phyloP scores from a whole-genome alignment of 331 rosid species.

The Ulmus americana region DNA sequence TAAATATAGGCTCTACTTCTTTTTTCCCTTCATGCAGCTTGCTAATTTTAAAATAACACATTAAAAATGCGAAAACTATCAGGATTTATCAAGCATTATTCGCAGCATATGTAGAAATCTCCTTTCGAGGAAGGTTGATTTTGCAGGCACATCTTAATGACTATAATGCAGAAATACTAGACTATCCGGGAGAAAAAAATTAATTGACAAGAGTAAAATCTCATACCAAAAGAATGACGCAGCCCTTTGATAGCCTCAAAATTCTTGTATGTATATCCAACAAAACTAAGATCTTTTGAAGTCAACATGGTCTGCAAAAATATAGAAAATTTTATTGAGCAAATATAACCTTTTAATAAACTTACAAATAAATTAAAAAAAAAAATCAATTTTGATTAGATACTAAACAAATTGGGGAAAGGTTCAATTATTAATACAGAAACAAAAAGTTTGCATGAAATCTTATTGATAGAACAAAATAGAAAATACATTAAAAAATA shows the following conservation, averaged over 20 bases:
- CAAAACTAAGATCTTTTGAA: conserved; percentile 86
- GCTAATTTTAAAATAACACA: not conserved
- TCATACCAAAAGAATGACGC: conserved; percentile 51
- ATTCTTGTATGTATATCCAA: conserved; percentile 92
- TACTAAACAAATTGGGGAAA: too few species aligned
- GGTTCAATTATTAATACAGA: too few species aligned
- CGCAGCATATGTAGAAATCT: not conserved
- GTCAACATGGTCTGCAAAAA: conserved; percentile 57
- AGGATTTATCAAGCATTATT: not conserved
- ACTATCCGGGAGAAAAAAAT: not conserved
- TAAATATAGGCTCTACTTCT: not conserved
- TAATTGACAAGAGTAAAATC: conserved; percentile 12
- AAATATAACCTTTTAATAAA: not conserved
- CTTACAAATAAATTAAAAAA: too few species aligned
- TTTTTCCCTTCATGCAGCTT: not conserved
- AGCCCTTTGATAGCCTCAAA: conserved; percentile 80
- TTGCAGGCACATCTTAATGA: not conserved
- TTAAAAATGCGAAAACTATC: not conserved
- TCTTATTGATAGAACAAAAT: too few species aligned
- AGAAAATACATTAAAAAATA: too few species aligned
- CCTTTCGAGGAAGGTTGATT: not conserved
- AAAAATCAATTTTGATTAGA: too few species aligned
- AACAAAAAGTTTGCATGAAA: too few species aligned
- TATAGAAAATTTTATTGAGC: not conserved
- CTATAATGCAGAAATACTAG: not conserved